Percentiles rank a stretch among this genome's conserved stretches.
These are phyloP conservation scores for Globisporangium nunn DNA, from an alignment of 352 stramenopile genomes.

Conservation along the genomic window DNA sequence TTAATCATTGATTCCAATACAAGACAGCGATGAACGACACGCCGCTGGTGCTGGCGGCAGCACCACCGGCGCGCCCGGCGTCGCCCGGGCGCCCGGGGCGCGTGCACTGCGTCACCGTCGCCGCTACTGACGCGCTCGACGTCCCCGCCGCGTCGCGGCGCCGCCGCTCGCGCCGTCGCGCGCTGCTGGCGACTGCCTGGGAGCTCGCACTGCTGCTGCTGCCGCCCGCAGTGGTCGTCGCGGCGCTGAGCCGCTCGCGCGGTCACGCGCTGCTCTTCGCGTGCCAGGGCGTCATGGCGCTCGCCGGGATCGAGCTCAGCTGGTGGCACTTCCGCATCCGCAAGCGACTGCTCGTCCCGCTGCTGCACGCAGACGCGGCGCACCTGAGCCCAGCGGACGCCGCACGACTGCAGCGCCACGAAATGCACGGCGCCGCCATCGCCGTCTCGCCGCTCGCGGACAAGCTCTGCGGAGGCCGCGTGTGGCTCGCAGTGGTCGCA, in stretches of 20 bases:
- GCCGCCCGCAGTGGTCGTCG: slow-evolving; percentile 25
- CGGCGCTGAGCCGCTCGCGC: slow-evolving; percentile 26
- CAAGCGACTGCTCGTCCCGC: slow-evolving; percentile 26
- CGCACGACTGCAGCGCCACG: slow-evolving; percentile 14
- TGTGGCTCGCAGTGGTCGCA: slow-evolving; percentile 11
- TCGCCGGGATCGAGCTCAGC: slow-evolving; percentile 39
- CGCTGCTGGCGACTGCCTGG: slow-evolving; percentile 6
- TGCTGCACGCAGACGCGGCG: slow-evolving; percentile 3
- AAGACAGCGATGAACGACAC: not conserved
- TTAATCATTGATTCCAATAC: not conserved
- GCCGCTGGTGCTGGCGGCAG: not conserved
- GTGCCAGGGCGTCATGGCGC: slow-evolving; percentile 24
- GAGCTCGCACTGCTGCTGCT: slow-evolving; percentile 16
- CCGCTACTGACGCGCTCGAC: not conserved
- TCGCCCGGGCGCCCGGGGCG: not conserved
- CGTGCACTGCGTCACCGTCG: not conserved
- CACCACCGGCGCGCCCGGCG: not conserved
- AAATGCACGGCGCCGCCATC: slow-evolving; percentile 20
- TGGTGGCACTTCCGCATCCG: slow-evolving; percentile 64
- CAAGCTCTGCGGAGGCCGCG: slow-evolving; percentile 12
- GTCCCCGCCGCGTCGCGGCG: not conserved
- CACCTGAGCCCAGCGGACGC: slow-evolving; percentile 17
- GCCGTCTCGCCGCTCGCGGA: slow-evolving; percentile 24
- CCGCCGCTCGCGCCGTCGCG: not conserved
- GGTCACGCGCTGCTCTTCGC: slow-evolving; percentile 29